Evolutionary conservation across 1,139 yeast species (phyloP).

Genomic region (Scheffersomyces titani): DNA sequence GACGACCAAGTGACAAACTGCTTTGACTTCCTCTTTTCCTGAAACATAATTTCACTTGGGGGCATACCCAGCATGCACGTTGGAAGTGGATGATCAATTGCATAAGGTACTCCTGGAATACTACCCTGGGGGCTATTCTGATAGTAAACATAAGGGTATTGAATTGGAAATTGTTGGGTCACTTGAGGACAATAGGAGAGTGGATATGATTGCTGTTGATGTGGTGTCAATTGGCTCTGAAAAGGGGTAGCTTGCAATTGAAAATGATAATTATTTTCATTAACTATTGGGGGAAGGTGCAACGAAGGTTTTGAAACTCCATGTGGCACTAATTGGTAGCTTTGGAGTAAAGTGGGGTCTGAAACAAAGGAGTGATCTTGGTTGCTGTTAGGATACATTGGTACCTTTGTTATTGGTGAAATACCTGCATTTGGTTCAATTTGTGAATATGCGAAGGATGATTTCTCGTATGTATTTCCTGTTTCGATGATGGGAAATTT

Average conservation of each 20-base stretch:
- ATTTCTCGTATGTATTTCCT: neutral
- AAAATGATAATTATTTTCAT: neutral
- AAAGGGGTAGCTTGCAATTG: neutral
- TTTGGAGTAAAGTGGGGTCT: neutral
- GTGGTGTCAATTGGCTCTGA: slow-evolving; percentile 4
- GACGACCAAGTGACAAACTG: slow-evolving; percentile 43
- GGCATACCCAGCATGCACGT: neutral
- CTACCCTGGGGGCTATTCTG: neutral
- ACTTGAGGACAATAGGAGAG: neutral
- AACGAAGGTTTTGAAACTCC: neutral
- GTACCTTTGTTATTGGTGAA: neutral
- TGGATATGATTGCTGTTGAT: slow-evolving; percentile 4
- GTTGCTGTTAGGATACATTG: neutral
- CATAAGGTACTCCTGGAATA: neutral
- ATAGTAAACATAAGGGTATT: neutral
- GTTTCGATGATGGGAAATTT: neutral
- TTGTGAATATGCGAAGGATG: neutral
- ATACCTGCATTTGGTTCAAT: neutral
- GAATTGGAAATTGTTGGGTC: neutral
- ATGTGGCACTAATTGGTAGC: neutral
- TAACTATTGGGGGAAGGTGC: neutral
- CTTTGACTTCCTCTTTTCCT: slow-evolving; percentile 23
- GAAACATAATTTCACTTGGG: neutral
- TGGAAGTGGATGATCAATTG: neutral
- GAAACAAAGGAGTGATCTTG: neutral